Conservation (phyloP, 2,329 filamentous ascomycete species). For the Talaromyces verruculosus region DNA sequence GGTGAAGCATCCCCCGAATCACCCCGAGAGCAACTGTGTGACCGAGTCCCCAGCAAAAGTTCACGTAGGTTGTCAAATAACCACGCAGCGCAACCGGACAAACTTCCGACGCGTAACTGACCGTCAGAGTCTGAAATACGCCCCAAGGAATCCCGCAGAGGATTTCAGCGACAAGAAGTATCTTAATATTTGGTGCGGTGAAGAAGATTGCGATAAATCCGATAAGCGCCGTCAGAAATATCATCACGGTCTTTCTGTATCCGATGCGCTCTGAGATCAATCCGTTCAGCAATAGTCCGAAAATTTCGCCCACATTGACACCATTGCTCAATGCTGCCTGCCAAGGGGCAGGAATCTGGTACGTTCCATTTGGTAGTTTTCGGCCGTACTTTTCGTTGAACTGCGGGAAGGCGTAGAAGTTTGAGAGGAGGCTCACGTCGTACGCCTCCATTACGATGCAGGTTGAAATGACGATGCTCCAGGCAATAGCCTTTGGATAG, state of each 20-base stretch:
- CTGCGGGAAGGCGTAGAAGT: slow-evolving; percentile 28
- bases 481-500: not conserved
- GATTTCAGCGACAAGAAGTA: slow-evolving; percentile 52
- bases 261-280: slow-evolving; percentile 49
- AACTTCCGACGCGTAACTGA: slow-evolving; percentile 48
- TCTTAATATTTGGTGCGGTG: slow-evolving; percentile 49
- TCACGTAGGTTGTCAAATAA: slow-evolving; percentile 48
- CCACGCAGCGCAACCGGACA: slow-evolving; percentile 46
- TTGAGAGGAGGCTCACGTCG: slow-evolving; percentile 21
- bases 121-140: slow-evolving; percentile 50
- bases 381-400: slow-evolving; percentile 35
- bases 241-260: slow-evolving; percentile 49
- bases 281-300: slow-evolving; percentile 66
- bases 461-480: not conserved
- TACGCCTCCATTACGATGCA: slow-evolving; percentile 32
- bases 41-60: slow-evolving; percentile 49
- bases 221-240: slow-evolving; percentile 47
- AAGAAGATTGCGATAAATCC: slow-evolving; percentile 54
- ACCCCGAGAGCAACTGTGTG: slow-evolving; percentile 53
- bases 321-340: slow-evolving; percentile 48
- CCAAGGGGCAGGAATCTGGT: slow-evolving; percentile 33
- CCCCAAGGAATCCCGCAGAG: slow-evolving; percentile 54
- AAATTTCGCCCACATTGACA: slow-evolving; percentile 61
- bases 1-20: slow-evolving; percentile 48
- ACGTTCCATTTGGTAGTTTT: slow-evolving; percentile 24